phyloP scores from a whole-genome alignment of 805 yeast species.

The Yarrowia keelungensis region DNA sequence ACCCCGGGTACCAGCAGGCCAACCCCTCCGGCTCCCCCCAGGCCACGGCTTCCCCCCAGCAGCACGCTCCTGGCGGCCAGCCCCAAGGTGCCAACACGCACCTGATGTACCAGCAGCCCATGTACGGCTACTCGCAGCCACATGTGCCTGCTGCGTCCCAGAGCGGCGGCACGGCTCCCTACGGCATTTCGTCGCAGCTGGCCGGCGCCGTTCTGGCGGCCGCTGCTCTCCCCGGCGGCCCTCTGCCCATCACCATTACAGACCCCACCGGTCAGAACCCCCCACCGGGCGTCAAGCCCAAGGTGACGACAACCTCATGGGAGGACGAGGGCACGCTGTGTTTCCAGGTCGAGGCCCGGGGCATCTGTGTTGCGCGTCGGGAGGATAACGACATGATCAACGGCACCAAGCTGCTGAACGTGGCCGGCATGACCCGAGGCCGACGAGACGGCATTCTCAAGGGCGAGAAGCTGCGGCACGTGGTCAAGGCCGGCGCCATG shows the following conservation, averaged over 20 bases:
- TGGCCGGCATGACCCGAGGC: constrained; percentile 87
- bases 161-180: constrained; percentile 29
- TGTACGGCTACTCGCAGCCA: constrained; percentile 37
- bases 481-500: constrained; percentile 86
- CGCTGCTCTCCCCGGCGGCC: constrained; percentile 51
- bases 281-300: constrained; percentile 56
- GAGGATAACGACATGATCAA: constrained; percentile 87
- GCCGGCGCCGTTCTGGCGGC: constrained; percentile 38
- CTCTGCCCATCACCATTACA: constrained; percentile 45
- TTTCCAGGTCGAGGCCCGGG: constrained; percentile 84
- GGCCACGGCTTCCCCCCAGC: constrained; percentile 36
- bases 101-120: constrained; percentile 39
- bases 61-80: constrained; percentile 38
- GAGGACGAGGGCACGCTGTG: constrained; percentile 86
- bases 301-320: constrained; percentile 88
- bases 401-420: constrained; percentile 82
- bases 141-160: constrained; percentile 37
- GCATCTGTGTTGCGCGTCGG: constrained; percentile 79
- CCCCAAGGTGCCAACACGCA: constrained; percentile 24
- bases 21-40: constrained; percentile 31
- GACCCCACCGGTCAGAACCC: constrained; percentile 53
- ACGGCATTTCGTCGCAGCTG: constrained; percentile 36
- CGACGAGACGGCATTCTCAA: constrained; percentile 84
- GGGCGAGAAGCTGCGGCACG: constrained; percentile 77
- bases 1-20: constrained; percentile 37